Base-by-base conservation (phyloP, 345 rosid species). In the Dipteronia sinensis region DNA sequence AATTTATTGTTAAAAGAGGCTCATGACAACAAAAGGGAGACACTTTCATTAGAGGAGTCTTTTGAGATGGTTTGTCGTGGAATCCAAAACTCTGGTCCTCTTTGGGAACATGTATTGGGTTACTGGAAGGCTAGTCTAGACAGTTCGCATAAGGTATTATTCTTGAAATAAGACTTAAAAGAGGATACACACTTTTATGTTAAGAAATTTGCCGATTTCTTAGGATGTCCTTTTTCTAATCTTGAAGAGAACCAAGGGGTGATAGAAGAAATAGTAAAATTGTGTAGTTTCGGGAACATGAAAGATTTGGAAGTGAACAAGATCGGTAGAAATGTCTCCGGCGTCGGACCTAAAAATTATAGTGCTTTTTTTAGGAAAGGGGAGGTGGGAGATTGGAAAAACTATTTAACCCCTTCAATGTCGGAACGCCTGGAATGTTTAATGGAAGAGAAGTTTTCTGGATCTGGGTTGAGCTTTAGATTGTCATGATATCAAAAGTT, bases 371-470 rank as follows among this genome's bases (percentile, higher is more conserved):
- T 81, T 19, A 82, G 86, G 67, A 80, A 87, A 82, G 88, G 87
- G 1, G 74, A 76, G 38, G 88, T 83, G 73, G 88, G 88, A 7
- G 86, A 83, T 19, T 87, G 86, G 90, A n/a, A 62, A 81, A 81
- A 81, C 47, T 84, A 77, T 80, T 6, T 85, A 59, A 73, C 83
- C 19, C 27, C 72, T 4, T 78, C 82, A 75, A 87, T 85, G 90
- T 84, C 56, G 0, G 82, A 75, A 29, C 79, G 84, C 0, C 12
- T 87, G 31, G 83, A 78, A 44, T 51, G 63, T 51, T 44, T 85
- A 29, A 64, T 76, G 71, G 79, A 75, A 47, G 80, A 79, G 17
- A 83, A 85, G 72, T 74, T 85, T 6, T 68, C 49, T 31, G 86
- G 84, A 15, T 76, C 77, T 27, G 75, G 64, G 1, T 71, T 83